These are phyloP conservation scores for Candida berthetii DNA, from an alignment of 805 yeast genomes.

Conservation along the genomic window DNA sequence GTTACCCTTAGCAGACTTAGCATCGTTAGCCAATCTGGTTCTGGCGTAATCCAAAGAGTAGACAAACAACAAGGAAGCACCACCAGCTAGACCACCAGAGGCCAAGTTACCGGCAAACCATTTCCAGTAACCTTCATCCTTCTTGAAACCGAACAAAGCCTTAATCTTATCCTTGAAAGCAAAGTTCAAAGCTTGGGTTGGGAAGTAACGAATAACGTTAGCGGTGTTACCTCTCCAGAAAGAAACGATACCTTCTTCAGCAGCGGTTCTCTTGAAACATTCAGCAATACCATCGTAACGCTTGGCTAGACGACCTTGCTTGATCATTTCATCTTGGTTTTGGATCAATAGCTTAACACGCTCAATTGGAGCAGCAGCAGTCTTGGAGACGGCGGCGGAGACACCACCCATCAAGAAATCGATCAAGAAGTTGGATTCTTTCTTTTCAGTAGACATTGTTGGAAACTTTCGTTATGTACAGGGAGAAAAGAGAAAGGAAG, in stretches of 20 bases:
- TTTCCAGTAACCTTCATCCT: conserved; percentile 85
- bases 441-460: conserved; percentile 22
- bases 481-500: not conserved
- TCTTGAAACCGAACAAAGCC: conserved; percentile 94
- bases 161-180: conserved; percentile 98
- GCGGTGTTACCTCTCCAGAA: conserved; percentile 99
- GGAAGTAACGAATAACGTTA: conserved; percentile 98
- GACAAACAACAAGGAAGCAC: conserved; percentile 86
- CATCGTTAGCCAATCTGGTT: conserved; percentile 98
- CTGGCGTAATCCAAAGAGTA: conserved; percentile 98
- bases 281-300: conserved; percentile 88
- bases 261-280: conserved; percentile 92
- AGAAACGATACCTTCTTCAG: conserved; percentile 85
- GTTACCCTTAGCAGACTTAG: conserved; percentile 76
- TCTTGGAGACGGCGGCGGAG: conserved; percentile 97
- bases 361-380: conserved; percentile 97
- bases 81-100: conserved; percentile 99
- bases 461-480: not conserved
- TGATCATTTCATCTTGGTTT: conserved; percentile 97
- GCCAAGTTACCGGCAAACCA: conserved; percentile 99
- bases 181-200: conserved; percentile 97
- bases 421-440: conserved; percentile 43
- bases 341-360: conserved; percentile 95
- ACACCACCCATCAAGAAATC: conserved; percentile 98
- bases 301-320: conserved; percentile 89